Evolutionary conservation across 2,329 filamentous ascomycete genomes (phyloP).

Genomic region (Coleophoma cylindrospora): DNA sequence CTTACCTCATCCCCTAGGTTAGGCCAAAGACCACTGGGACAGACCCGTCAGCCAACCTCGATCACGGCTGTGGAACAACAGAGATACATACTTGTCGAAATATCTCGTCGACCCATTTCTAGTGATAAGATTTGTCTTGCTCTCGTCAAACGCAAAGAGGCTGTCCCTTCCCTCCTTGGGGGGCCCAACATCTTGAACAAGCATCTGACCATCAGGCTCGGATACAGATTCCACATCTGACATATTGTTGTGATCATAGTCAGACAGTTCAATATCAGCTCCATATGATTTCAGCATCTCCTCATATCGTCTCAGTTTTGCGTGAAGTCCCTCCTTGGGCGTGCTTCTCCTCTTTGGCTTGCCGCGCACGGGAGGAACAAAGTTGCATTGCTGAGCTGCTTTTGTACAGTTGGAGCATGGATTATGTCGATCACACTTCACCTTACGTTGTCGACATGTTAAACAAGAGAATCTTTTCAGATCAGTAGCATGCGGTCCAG

Average conservation of each 20-base stretch:
- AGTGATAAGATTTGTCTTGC: slow-evolving; percentile 15
- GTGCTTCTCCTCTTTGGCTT: slow-evolving; percentile 19
- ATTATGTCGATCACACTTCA: slow-evolving; percentile 34
- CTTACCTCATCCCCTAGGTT: slow-evolving; percentile 25
- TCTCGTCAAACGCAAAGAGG: slow-evolving; percentile 6
- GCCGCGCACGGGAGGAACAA: slow-evolving; percentile 23
- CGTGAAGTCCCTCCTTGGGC: slow-evolving; percentile 17
- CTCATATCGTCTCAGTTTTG: slow-evolving; percentile 16
- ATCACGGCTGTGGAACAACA: neutral
- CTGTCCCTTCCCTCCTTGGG: slow-evolving; percentile 1
- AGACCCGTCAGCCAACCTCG: slow-evolving; percentile 1
- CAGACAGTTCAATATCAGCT: slow-evolving; percentile 17
- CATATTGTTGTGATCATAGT: slow-evolving; percentile 7
- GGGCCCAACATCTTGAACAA: slow-evolving; percentile 3
- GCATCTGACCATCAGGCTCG: slow-evolving; percentile 13
- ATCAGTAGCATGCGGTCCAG: slow-evolving; percentile 1
- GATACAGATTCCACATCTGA: slow-evolving; percentile 16
- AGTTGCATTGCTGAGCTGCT: slow-evolving; percentile 30
- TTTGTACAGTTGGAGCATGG: slow-evolving; percentile 41
- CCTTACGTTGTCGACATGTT: slow-evolving; percentile 33
- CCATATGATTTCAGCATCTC: slow-evolving; percentile 12
- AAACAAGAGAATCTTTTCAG: slow-evolving; percentile 24
- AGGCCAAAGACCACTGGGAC: slow-evolving; percentile 21
- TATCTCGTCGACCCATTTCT: slow-evolving; percentile 17
- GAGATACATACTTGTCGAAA: slow-evolving; percentile 16